These are phyloP conservation scores for Chaetomium strumarium DNA, from an alignment of 2,329 filamentous ascomycete species.

Conservation along the genomic window DNA sequence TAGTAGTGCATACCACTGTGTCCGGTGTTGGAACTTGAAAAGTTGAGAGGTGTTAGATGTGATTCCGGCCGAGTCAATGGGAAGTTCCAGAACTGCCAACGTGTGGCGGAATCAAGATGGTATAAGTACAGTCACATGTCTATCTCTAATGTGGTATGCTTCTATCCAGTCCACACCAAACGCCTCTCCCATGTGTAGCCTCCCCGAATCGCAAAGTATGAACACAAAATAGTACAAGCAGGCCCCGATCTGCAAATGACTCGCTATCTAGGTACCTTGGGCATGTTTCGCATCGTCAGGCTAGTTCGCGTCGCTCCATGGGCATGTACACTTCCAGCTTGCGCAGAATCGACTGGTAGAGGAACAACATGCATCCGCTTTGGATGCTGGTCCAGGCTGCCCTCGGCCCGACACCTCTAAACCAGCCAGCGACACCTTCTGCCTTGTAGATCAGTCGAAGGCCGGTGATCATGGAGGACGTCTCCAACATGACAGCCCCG, in stretches of 20 bases:
- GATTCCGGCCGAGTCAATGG: no score
- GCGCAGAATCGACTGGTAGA: slow-evolving; percentile 84
- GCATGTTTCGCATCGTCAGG: slow-evolving; percentile 2
- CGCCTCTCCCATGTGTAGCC: slow-evolving; percentile 17
- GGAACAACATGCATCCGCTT: slow-evolving; percentile 90
- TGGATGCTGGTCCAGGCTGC: slow-evolving; percentile 97
- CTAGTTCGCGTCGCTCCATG: slow-evolving; percentile 25
- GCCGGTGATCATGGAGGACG: slow-evolving; percentile 81
- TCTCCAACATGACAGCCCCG: slow-evolving; percentile 74
- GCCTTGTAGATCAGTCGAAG: slow-evolving; percentile 82
- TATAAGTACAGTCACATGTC: slow-evolving; percentile 15
- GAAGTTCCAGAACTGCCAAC: no score
- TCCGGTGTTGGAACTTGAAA: no score
- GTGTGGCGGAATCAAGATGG: slow-evolving; percentile 11
- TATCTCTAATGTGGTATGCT: slow-evolving; percentile 13
- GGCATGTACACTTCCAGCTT: slow-evolving; percentile 57
- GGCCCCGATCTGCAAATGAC: slow-evolving; percentile 6
- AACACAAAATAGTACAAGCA: slow-evolving; percentile 20
- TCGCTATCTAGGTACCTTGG: not conserved
- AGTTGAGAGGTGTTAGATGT: no score
- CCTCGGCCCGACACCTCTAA: slow-evolving; percentile 87
- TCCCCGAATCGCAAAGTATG: slow-evolving; percentile 1
- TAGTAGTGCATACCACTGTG: no score
- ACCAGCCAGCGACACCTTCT: slow-evolving; percentile 85
- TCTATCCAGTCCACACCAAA: slow-evolving; percentile 23